These are phyloP conservation scores for Gossypium raimondii DNA, from an alignment of 345 rosid species.

Conservation along the genomic window DNA sequence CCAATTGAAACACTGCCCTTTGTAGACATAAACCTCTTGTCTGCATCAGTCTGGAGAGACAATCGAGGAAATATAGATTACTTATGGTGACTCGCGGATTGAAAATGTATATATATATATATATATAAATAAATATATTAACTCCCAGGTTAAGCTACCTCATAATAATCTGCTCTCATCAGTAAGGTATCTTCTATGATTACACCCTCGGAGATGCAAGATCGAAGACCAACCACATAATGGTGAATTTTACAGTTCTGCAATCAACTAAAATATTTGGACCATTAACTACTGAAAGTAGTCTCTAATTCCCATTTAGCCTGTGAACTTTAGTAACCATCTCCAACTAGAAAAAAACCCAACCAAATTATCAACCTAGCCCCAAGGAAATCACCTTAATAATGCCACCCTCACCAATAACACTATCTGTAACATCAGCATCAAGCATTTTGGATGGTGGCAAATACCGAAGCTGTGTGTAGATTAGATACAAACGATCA, in stretches of 20 bases:
- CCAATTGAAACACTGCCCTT: slow-evolving; percentile 97
- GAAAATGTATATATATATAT: neutral
- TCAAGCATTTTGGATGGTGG: slow-evolving; percentile 98
- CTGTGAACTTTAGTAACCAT: neutral
- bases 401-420: slow-evolving; percentile 95
- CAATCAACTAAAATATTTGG: slow-evolving; percentile 8
- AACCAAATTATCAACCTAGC: neutral
- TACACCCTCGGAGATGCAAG: slow-evolving; percentile 94
- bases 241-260: slow-evolving; percentile 96
- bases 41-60: slow-evolving; percentile 13
- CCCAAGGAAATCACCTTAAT: slow-evolving; percentile 53
- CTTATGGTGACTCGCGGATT: neutral
- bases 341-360: neutral
- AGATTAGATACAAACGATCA: slow-evolving; percentile 90
- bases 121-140: too few relatives aligned
- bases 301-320: neutral
- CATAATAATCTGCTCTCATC: slow-evolving; percentile 92
- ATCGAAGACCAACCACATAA: slow-evolving; percentile 89
- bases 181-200: slow-evolving; percentile 82
- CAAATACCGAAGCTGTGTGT: slow-evolving; percentile 90
- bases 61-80: neutral
- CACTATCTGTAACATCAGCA: slow-evolving; percentile 95
- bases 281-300: neutral
- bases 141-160: neutral
- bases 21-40: slow-evolving; percentile 26